Evolutionary conservation across 1,284 basidiomycete species (phyloP).

Genomic region (Sporisorium graminicola): DNA sequence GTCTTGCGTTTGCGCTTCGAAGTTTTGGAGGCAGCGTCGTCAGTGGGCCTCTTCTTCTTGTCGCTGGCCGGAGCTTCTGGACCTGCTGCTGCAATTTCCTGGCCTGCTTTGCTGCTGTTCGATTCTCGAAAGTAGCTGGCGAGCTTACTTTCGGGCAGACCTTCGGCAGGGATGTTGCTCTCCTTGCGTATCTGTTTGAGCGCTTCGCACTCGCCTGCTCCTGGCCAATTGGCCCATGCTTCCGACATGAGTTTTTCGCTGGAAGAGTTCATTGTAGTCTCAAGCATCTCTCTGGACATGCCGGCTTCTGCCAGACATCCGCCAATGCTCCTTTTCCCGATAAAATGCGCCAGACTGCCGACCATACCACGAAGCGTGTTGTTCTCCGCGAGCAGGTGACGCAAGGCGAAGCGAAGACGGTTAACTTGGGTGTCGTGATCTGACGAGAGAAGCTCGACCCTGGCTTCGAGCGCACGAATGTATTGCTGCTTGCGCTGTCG

Average conservation of each 20-base stretch:
- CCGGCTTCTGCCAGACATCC: conserved; percentile 53
- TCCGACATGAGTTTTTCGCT: conserved; percentile 63
- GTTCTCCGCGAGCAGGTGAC: conserved; percentile 61
- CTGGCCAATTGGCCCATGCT: conserved; percentile 61
- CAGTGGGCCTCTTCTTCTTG: conserved; percentile 34
- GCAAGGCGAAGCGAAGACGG: conserved; percentile 54
- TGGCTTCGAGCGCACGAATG: conserved; percentile 61
- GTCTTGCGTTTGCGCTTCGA: conserved; percentile 39
- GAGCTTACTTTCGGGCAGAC: conserved; percentile 59
- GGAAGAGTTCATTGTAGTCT: conserved; percentile 42
- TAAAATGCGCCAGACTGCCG: conserved; percentile 54
- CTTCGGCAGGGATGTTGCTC: conserved; percentile 60
- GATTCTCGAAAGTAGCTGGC: conserved; percentile 25
- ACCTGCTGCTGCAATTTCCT: neutral
- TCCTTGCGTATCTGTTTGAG: conserved; percentile 58
- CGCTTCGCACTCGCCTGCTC: conserved; percentile 57
- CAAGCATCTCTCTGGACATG: conserved; percentile 48
- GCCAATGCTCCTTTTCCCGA: conserved; percentile 54
- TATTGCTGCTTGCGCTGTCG: conserved; percentile 66
- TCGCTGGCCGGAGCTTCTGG: conserved; percentile 4
- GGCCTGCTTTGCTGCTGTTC: neutral
- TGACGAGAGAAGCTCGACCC: conserved; percentile 62
- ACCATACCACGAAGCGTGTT: conserved; percentile 58
- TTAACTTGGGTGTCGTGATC: conserved; percentile 65
- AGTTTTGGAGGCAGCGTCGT: conserved; percentile 19